phyloP scores from a whole-genome alignment of 1,284 basidiomycete genomes.

The Mycosarcoma maydis region DNA sequence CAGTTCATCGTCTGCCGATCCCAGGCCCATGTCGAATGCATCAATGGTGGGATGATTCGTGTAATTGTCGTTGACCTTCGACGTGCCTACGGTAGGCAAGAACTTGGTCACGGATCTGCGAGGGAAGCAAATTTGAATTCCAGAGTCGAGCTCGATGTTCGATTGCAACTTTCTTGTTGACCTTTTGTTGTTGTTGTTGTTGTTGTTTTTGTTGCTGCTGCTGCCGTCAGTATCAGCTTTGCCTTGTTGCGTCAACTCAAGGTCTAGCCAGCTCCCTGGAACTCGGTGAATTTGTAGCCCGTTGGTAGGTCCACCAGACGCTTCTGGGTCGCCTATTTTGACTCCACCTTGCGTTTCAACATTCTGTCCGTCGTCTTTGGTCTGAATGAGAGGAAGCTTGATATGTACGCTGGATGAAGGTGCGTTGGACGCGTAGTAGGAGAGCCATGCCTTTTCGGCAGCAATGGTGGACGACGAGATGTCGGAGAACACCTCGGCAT shows the following conservation, averaged over 20 bases:
- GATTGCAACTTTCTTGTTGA: constrained; percentile 35
- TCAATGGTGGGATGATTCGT: constrained; percentile 46
- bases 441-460: constrained; percentile 76
- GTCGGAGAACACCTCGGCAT: constrained; percentile 73
- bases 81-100: constrained; percentile 22
- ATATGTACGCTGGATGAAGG: constrained; percentile 47
- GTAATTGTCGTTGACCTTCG: constrained; percentile 45
- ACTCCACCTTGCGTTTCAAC: constrained; percentile 53
- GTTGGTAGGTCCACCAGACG: constrained; percentile 17
- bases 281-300: constrained; percentile 26
- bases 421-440: constrained; percentile 71
- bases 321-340: constrained; percentile 21
- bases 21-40: constrained; percentile 41
- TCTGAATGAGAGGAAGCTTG: constrained; percentile 38
- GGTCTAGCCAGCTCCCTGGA: constrained; percentile 25
- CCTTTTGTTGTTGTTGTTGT: too few relatives aligned
- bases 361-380: constrained; percentile 44
- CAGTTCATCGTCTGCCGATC: constrained; percentile 21
- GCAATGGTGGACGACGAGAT: constrained; percentile 72
- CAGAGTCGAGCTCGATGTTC: constrained; percentile 24
- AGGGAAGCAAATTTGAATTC: constrained; percentile 20
- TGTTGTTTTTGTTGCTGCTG: neutral
- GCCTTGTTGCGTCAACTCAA: constrained; percentile 15
- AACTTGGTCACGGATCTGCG: constrained; percentile 12
- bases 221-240: neutral